Percentiles rank a stretch among this genome's conserved stretches.
Evolutionary conservation across 768 basidiomycete genomes (phyloP).

Genomic region (Exidia glandulosa): DNA sequence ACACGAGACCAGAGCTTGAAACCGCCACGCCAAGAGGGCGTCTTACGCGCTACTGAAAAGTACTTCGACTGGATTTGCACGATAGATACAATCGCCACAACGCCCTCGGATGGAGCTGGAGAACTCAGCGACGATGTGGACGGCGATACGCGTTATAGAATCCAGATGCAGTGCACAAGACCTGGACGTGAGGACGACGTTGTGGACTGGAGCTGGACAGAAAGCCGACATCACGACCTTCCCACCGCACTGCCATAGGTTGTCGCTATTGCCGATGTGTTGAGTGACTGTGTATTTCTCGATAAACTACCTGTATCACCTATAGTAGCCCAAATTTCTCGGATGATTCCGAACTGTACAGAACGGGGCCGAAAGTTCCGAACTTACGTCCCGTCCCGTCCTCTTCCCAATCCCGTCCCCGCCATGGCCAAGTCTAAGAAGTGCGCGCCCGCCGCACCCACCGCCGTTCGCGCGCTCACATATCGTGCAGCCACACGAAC

Average conservation of each 20-base stretch:
- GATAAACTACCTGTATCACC: too few relatives aligned
- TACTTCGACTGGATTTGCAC: neutral
- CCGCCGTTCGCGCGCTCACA: slow-evolving; percentile 2
- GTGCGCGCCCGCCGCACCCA: slow-evolving; percentile 31
- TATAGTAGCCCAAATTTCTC: too few relatives aligned
- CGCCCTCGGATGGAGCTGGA: neutral
- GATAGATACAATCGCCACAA: neutral
- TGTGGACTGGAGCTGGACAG: too few relatives aligned
- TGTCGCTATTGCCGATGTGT: too few relatives aligned
- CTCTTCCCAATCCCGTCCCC: slow-evolving; percentile 1
- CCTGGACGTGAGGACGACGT: neutral
- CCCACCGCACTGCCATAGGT: too few relatives aligned
- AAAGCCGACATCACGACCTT: too few relatives aligned
- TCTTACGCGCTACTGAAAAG: neutral
- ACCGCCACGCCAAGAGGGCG: neutral
- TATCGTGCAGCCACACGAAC: slow-evolving; percentile 59
- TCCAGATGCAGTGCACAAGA: neutral
- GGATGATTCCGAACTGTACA: neutral
- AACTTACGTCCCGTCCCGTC: neutral
- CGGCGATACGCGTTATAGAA: neutral
- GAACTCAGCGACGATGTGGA: neutral
- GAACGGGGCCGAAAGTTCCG: neutral
- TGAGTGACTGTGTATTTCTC: too few relatives aligned
- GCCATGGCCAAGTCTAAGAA: slow-evolving; percentile 98
- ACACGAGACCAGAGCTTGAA: neutral